A percentile compares a stretch with the other conserved stretches of the same genome.
phyloP scores from a whole-genome alignment of 495 filamentous ascomycete species.

The Podospora anserina region DNA sequence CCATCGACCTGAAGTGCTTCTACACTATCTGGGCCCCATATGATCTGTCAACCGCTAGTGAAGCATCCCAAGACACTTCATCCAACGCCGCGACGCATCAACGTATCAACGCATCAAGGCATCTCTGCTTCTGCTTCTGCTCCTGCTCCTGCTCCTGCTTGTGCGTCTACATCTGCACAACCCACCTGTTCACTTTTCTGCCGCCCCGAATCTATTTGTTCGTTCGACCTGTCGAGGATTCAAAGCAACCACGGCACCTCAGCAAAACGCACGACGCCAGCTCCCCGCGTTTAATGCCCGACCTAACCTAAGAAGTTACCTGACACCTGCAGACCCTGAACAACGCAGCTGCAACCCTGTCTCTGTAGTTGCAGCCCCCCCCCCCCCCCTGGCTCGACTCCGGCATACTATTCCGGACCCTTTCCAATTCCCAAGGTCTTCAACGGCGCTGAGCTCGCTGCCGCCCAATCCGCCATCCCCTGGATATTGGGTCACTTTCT shows the following conservation, averaged over 20 bases:
- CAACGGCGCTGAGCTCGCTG: conserved; percentile 11
- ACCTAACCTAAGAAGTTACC: conserved; percentile 27
- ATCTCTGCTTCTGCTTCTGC: not conserved
- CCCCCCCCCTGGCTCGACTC: conserved; percentile 11
- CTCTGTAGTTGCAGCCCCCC: conserved; percentile 16
- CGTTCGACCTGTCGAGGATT: not conserved
- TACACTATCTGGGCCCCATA: not conserved
- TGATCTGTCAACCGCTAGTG: not conserved
- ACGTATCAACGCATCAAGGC: conserved; percentile 1
- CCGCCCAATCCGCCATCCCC: conserved; percentile 21
- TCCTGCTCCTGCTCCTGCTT: not conserved
- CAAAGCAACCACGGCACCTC: conserved; percentile 6
- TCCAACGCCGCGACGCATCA: not conserved
- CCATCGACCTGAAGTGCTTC: not conserved
- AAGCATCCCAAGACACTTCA: conserved; percentile 10
- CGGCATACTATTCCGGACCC: conserved; percentile 25
- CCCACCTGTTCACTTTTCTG: conserved; percentile 2
- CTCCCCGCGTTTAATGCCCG: conserved; percentile 42
- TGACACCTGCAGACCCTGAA: conserved; percentile 7
- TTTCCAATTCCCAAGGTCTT: conserved; percentile 22
- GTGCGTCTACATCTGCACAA: conserved; percentile 2
- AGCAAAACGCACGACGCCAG: conserved; percentile 23
- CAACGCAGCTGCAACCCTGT: conserved; percentile 11
- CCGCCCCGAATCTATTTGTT: conserved; percentile 20
- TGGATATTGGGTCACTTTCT: conserved; percentile 13